Evolutionary conservation across 202 grass and related monocot species (phyloP).

Genomic region (Alloteropsis angusta): DNA sequence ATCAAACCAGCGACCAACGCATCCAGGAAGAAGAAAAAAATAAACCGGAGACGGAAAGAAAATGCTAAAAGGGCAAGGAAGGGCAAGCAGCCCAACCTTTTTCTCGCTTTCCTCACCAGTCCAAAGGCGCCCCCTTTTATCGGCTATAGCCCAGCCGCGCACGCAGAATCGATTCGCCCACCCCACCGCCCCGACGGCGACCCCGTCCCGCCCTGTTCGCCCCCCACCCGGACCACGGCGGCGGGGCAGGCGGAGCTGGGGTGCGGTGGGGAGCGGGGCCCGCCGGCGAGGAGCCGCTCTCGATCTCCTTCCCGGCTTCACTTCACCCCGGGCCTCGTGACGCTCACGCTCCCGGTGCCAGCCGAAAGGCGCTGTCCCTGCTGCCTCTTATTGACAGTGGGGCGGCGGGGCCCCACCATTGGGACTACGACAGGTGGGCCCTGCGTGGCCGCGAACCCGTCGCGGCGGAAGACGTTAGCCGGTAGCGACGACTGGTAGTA

Average conservation of each 20-base stretch:
- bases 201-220: not conserved
- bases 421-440: conserved; percentile 2
- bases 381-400: conserved; percentile 1
- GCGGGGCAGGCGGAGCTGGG: conserved; percentile 2
- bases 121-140: conserved; percentile 33
- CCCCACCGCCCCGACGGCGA: conserved; percentile 6
- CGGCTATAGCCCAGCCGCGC: conserved; percentile 5
- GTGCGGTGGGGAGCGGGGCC: not conserved
- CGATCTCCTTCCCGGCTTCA: not conserved
- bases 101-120: conserved; percentile 19
- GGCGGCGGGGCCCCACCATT: not conserved
- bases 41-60: not conserved
- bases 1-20: conserved; percentile 27
- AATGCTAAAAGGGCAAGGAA: not conserved
- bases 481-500: not conserved
- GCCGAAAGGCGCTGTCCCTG: conserved; percentile 15
- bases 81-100: conserved; percentile 5
- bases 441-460: not conserved
- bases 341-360: conserved; percentile 22
- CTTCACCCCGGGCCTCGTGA: not conserved
- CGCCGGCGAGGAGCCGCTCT: not conserved
- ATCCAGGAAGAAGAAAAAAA: not conserved
- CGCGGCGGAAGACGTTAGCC: conserved; percentile 1
- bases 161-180: conserved; percentile 41
- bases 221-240: not conserved